Conservation (phyloP, 106 monocot genomes). For the Gastrodia elata region DNA sequence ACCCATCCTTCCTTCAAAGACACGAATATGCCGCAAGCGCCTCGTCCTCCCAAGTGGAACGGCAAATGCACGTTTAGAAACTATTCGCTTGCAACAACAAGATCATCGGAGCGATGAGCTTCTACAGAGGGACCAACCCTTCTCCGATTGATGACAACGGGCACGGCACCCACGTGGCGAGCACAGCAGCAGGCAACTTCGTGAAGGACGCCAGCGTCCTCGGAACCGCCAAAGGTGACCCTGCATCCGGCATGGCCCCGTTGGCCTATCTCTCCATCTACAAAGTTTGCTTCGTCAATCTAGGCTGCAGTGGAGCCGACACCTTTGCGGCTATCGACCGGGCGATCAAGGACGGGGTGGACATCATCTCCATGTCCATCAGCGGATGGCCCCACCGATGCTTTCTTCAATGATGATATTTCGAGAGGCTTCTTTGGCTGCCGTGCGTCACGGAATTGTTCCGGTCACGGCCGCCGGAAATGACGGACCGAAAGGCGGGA, state of each 20-base stretch:
- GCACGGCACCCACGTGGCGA: constrained; percentile 6
- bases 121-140: not conserved
- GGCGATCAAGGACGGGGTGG: constrained; percentile 6
- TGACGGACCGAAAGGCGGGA: not conserved
- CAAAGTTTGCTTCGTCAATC: constrained; percentile 34
- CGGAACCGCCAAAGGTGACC: not conserved
- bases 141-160: not conserved
- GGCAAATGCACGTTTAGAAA: not conserved
- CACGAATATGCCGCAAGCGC: constrained; percentile 5
- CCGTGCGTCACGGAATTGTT: constrained; percentile 8
- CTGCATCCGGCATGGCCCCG: not conserved
- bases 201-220: constrained; percentile 1
- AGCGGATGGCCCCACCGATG: no score
- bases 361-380: constrained; percentile 4
- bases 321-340: not conserved
- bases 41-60: constrained; percentile 4
- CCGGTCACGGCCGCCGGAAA: not conserved
- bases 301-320: no score
- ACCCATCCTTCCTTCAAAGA: constrained; percentile 23
- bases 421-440: not conserved
- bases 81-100: constrained; percentile 10
- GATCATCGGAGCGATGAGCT: constrained; percentile 9
- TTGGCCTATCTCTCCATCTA: constrained; percentile 15
- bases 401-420: not conserved
- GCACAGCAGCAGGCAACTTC: not conserved